A percentile compares a stretch with the other conserved stretches of the same genome.
Conservation (phyloP, 2,329 filamentous ascomycete species). For the Fusarium bactridioides region DNA sequence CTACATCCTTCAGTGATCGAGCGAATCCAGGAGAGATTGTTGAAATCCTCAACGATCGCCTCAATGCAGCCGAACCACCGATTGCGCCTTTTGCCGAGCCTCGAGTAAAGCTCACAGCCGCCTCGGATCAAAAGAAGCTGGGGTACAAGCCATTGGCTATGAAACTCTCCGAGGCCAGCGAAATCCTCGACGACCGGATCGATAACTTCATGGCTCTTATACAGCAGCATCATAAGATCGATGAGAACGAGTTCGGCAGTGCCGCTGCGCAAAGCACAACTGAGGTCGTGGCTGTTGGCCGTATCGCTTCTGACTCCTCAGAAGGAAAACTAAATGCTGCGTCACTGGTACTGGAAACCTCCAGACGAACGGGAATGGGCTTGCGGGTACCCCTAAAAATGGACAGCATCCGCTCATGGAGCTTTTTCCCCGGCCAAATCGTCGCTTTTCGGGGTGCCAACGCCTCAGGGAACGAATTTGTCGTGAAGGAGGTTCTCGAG, state of each 20-base stretch:
- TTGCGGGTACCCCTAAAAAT: constrained; percentile 82
- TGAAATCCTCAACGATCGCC: constrained; percentile 82
- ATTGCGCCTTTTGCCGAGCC: constrained; percentile 76
- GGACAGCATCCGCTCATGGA: constrained; percentile 71
- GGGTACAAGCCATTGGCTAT: constrained; percentile 92
- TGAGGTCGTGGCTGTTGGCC: constrained; percentile 88
- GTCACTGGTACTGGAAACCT: constrained; percentile 88
- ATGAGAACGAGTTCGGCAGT: constrained; percentile 85
- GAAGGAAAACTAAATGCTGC: constrained; percentile 87
- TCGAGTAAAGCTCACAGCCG: constrained; percentile 84
- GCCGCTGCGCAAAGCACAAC: constrained; percentile 84
- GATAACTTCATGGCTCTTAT: constrained; percentile 84
- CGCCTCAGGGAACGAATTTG: constrained; percentile 82
- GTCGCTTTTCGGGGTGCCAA: constrained; percentile 89
- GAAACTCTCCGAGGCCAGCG: constrained; percentile 91
- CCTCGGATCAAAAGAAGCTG: constrained; percentile 90
- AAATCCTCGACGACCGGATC: constrained; percentile 93
- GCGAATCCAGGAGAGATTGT: constrained; percentile 81
- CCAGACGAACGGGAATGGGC: constrained; percentile 82
- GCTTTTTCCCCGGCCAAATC: constrained; percentile 95
- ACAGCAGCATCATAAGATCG: constrained; percentile 76
- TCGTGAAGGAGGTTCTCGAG: constrained; percentile 77
- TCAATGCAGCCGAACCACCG: constrained; percentile 72
- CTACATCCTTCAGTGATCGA: constrained; percentile 72
- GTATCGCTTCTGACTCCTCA: constrained; percentile 87